Base-by-base conservation (phyloP, 2,329 filamentous ascomycete genomes). In the Apiospora koreana region DNA sequence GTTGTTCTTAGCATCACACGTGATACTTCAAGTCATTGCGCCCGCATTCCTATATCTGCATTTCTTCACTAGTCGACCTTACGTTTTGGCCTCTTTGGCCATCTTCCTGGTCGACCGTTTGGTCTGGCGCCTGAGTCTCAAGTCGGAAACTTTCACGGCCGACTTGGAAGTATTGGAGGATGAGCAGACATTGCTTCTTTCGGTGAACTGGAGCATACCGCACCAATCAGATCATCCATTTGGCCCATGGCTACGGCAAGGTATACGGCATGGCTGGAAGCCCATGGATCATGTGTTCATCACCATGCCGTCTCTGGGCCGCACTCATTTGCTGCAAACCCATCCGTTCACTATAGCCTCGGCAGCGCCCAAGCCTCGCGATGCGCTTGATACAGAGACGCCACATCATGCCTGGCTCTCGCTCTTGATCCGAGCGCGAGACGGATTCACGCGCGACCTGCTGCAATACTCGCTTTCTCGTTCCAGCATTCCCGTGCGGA, bases 321-420 rank as follows among this genome's bases (percentile, higher is more conserved):
- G 79, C 3, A 85, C 82, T 69, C 86, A 91, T 74, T 76, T 80
- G 2, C 76, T 91, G 1, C 90, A 92, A 78, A 84, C 89, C 0
- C 90, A 92, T 75, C 90, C 90, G 0, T 92, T 92, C 78, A 92
- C 89, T 10, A 91, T 92, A 69, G 86, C 89, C 21, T 91, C 89
- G 2, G 84, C 86, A 0, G 88, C 88, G 12, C 86, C 88, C 1
- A 43, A 68, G 42, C 23, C 16, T n/a, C 41, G 18, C 18, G 50
- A 31, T 48, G 28, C 10, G n/a, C 48, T 42, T 38, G 54, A 28
- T 18, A 21, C 65, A 3, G 68, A 71, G 21, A 70, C 70, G 31
- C 72, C 80, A n/a, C 73, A 75, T 16, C 84, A 87, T 72, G 86
- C 85, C 3, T 86, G 83, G 81, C 80, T 91, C 72, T 83, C 83